Evolutionary conservation across 2,329 filamentous ascomycete genomes (phyloP).

Genomic region (Rhytidhysteron rufulum): DNA sequence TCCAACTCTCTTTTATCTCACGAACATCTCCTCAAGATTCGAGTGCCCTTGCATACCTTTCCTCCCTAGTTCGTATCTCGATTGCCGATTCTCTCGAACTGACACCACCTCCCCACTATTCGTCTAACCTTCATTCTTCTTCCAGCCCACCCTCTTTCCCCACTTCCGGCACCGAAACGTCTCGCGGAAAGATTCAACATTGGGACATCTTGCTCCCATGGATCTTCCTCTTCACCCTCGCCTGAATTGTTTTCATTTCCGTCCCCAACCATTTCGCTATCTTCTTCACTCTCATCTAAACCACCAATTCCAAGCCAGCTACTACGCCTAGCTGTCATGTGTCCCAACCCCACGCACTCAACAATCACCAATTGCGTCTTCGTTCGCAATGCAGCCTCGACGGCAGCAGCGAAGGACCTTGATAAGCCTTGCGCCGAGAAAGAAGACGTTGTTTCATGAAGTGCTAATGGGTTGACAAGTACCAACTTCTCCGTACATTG

Average conservation of each 20-base stretch:
- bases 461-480: slow-evolving; percentile 60
- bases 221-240: slow-evolving; percentile 12
- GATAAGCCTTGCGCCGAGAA: slow-evolving; percentile 73
- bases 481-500: slow-evolving; percentile 48
- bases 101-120: slow-evolving; percentile 45
- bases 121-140: slow-evolving; percentile 42
- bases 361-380: slow-evolving; percentile 38
- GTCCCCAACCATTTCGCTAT: slow-evolving; percentile 5
- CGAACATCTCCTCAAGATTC: no score
- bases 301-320: slow-evolving; percentile 67
- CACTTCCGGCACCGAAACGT: slow-evolving; percentile 27
- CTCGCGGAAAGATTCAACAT: slow-evolving; percentile 47
- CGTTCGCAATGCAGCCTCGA: slow-evolving; percentile 53
- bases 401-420: slow-evolving; percentile 57
- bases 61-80: no score
- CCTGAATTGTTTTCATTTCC: slow-evolving; percentile 1
- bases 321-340: slow-evolving; percentile 22
- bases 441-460: slow-evolving; percentile 66
- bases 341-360: slow-evolving; percentile 28
- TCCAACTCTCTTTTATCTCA: no score
- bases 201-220: slow-evolving; percentile 45
- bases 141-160: slow-evolving; percentile 44
- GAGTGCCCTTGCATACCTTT: no score
- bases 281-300: slow-evolving; percentile 43
- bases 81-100: slow-evolving; percentile 20